Evolutionary conservation across 768 basidiomycete genomes (phyloP), one percentile per base, ranked within the genome.

Genomic region (Amanita pallidorosea): DNA sequence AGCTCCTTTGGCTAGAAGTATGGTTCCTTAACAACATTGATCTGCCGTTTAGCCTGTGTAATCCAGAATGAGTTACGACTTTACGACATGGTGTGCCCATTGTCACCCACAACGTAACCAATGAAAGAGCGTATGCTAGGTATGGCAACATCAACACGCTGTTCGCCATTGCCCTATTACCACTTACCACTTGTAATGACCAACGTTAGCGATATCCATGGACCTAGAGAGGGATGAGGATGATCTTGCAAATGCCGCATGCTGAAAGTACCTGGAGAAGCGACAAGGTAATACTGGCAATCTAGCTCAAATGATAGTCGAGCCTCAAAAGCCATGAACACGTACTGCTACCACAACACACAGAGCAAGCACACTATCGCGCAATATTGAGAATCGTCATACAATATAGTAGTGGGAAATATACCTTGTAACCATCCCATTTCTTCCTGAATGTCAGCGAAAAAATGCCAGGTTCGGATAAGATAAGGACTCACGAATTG

Each of bases 401-500:
- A 47, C 12, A 35, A 4, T 17, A 2, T 34, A 12, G 29, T 34
- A 47, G 17, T n/a, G 31, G 9, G n/a, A 35, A 4, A 35, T 6
- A 2, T 7, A 47, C 45, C 45, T 47, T 34, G 45, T 47, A 47
- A 47, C 33, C 31, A 47, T 18, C 8, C 45, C 45, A n/a, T 47
- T 35, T 47, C 45, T 47, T 29, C 13, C n/a, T 5, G 12, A 20
- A n/a, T 47, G 13, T 47, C 20, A 31, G n/a, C 37, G 9, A 46
- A 17, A 29, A 8, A 29, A 17, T 29, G 7, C 5, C 9, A 8
- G 45, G 4, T 23, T 20, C 45, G 4, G 18, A n/a, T 31, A n/a
- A n/a, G n/a, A n/a, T n/a, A n/a, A 22, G 7, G n/a, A 34, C 45
- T 47, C n/a, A 47, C 45, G 45, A 27, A 47, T 22, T 15, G 31